phyloP scores from a whole-genome alignment of 1,139 yeast genomes.

The Kluyveromyces marxianus region DNA sequence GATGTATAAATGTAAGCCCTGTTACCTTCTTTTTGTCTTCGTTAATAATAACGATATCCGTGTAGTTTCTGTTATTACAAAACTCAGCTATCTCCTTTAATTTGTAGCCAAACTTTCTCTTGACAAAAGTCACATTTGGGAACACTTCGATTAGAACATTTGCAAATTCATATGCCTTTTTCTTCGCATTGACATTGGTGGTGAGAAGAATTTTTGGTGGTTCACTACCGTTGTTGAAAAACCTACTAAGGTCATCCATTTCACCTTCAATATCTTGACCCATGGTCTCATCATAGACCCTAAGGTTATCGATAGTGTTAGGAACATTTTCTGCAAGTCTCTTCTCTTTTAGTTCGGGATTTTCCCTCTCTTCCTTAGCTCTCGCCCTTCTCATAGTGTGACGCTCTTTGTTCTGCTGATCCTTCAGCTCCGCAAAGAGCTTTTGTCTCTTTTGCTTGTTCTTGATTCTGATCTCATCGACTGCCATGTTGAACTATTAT shows the following conservation, averaged over 20 bases:
- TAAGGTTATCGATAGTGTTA: constrained; percentile 77
- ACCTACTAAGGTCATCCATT: constrained; percentile 44
- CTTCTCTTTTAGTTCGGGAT: constrained; percentile 75
- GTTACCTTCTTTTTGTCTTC: constrained; percentile 90
- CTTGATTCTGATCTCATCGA: constrained; percentile 38
- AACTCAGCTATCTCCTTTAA: constrained; percentile 82
- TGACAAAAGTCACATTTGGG: constrained; percentile 80
- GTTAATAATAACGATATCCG: constrained; percentile 80
- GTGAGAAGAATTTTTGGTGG: constrained; percentile 82
- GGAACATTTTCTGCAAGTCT: constrained; percentile 77
- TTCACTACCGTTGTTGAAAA: constrained; percentile 19
- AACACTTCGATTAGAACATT: constrained; percentile 76
- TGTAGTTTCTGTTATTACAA: constrained; percentile 74
- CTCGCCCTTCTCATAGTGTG: constrained; percentile 70
- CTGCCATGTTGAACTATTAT: constrained; percentile 17
- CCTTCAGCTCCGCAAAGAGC: constrained; percentile 65
- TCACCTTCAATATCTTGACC: constrained; percentile 59
- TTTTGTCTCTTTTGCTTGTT: constrained; percentile 78
- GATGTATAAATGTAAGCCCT: constrained; percentile 85
- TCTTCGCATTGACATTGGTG: constrained; percentile 79
- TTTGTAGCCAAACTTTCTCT: constrained; percentile 74
- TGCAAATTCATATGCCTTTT: constrained; percentile 85
- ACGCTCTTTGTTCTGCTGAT: constrained; percentile 66
- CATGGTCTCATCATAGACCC: constrained; percentile 88
- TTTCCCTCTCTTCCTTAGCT: constrained; percentile 73